Base-by-base conservation (phyloP, 129 eudicot species). In the Escallonia herrerae region DNA sequence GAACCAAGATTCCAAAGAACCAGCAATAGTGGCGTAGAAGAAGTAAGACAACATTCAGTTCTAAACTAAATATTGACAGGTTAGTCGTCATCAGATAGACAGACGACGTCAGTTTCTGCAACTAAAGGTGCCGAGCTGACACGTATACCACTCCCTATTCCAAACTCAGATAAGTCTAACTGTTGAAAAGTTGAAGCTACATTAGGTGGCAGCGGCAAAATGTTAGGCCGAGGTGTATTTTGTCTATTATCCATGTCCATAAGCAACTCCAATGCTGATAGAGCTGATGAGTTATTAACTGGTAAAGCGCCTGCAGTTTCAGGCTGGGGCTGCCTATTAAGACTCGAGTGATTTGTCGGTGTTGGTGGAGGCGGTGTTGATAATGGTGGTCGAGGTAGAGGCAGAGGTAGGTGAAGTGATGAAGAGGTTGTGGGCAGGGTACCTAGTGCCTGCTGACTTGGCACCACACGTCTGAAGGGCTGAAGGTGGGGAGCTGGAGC, bases 401-500 rank as follows among this genome's bases (percentile, higher is more conserved):
- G 39, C 15, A 64, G 56, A 59, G 60, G 39, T 33, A 58, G 60
- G 12, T 61, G 42, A 4, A 15, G 37, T 57, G 51, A 22, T 54
- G 8, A 38, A 8, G 68, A 61, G 6, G 47, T 60, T 3, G 56
- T 22, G 1, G 68, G 51, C 43, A 70, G 60, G 58, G 50, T 70
- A 14, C 15, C 15, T 41, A 12, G 60, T 6, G 43, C 40, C 11
- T 49, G 85, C 58, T 76, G 91, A 79, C 74, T 13, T 43, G 80
- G 76, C 59, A 72, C 62, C 67, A 13, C 58, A n/a, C 64, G 77
- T 66, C 78, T 76, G 66, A 76, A 83, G 13, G 83, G 80, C 40
- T 75, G 90, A 66, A 89, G 76, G 66, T 89, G 96, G 57, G 96
- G 96, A 40, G 96, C 90, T 5, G 81, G 81, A 50, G 93, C 80